A percentile compares a stretch with the other conserved stretches of the same genome.
phyloP scores from a whole-genome alignment of 805 yeast genomes.

The Wickerhamomyces bovis region DNA sequence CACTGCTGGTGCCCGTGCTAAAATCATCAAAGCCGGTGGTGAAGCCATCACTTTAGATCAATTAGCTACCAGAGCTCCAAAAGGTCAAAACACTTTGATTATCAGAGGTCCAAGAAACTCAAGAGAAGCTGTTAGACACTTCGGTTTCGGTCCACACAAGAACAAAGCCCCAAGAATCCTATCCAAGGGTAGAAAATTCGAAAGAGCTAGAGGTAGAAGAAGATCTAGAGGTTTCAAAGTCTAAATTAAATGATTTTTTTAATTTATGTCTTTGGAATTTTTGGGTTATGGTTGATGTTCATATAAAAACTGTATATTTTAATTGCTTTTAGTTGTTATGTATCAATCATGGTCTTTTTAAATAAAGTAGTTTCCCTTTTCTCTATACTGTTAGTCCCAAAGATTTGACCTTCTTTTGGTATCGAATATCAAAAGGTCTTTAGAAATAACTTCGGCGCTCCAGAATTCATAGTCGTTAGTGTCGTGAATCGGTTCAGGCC shows the following conservation, averaged over 20 bases:
- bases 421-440: constrained; percentile 2
- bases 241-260: constrained; percentile 40
- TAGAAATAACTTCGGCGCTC: constrained; percentile 14
- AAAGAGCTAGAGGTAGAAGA: constrained; percentile 99
- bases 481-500: background rate
- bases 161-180: constrained; percentile 97
- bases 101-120: constrained; percentile 98
- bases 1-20: constrained; percentile 98
- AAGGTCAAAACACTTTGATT: constrained; percentile 97
- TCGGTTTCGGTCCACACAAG: constrained; percentile 99
- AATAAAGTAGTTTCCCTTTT: background rate
- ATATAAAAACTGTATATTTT: constrained; percentile 12
- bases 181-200: constrained; percentile 99
- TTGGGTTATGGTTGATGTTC: constrained; percentile 14
- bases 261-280: constrained; percentile 2
- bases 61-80: constrained; percentile 98
- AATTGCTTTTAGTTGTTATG: constrained; percentile 12
- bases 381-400: background rate
- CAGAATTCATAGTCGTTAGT: constrained; percentile 13
- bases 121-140: constrained; percentile 99
- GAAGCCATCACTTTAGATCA: constrained; percentile 99
- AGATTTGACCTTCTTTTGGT: background rate
- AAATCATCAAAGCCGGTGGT: constrained; percentile 98
- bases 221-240: constrained; percentile 99
- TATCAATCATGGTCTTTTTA: constrained; percentile 8